Percentiles rank a stretch among this genome's conserved stretches.
These are phyloP conservation scores for Tylopilus subfusipes DNA, from an alignment of 768 basidiomycete species.

Conservation along the genomic window DNA sequence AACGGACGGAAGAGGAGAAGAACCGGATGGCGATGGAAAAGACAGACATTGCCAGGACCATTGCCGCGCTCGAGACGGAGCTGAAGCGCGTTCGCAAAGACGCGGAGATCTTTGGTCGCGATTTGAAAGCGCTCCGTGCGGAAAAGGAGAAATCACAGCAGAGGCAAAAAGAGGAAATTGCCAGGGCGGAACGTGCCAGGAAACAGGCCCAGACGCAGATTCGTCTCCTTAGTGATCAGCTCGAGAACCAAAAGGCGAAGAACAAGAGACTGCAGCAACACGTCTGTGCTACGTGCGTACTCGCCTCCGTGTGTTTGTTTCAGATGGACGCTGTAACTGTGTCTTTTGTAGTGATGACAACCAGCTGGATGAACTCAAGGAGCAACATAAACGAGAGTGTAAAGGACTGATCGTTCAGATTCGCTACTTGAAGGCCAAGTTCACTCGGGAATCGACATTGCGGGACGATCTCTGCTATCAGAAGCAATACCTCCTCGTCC, in stretches of 20 bases:
- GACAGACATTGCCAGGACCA: constrained; percentile 59
- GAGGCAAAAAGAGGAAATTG: constrained; percentile 52
- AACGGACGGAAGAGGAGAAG: constrained; percentile 62
- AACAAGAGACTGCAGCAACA: constrained; percentile 45
- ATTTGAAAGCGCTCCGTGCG: constrained; percentile 60
- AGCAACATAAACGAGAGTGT: constrained; percentile 80
- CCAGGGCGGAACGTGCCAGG: constrained; percentile 56
- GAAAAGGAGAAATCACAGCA: constrained; percentile 65
- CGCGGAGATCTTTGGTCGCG: constrained; percentile 74
- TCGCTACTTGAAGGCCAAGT: constrained; percentile 88
- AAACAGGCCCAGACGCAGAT: constrained; percentile 69
- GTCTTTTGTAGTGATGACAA: constrained; percentile 43
- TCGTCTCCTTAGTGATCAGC: constrained; percentile 60
- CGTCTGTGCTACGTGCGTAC: constrained; percentile 56
- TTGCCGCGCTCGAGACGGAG: constrained; percentile 69
- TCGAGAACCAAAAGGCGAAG: constrained; percentile 49
- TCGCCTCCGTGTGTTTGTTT: background rate
- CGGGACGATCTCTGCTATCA: constrained; percentile 77
- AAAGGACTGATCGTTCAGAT: constrained; percentile 91
- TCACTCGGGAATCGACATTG: constrained; percentile 78
- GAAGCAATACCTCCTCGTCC: constrained; percentile 78
- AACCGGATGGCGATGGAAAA: constrained; percentile 59
- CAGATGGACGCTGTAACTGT: background rate
- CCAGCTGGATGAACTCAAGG: constrained; percentile 52
- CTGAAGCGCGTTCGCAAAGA: constrained; percentile 70